These are phyloP conservation scores for Cercis canadensis DNA, from an alignment of 306 rosid species.

Conservation along the genomic window DNA sequence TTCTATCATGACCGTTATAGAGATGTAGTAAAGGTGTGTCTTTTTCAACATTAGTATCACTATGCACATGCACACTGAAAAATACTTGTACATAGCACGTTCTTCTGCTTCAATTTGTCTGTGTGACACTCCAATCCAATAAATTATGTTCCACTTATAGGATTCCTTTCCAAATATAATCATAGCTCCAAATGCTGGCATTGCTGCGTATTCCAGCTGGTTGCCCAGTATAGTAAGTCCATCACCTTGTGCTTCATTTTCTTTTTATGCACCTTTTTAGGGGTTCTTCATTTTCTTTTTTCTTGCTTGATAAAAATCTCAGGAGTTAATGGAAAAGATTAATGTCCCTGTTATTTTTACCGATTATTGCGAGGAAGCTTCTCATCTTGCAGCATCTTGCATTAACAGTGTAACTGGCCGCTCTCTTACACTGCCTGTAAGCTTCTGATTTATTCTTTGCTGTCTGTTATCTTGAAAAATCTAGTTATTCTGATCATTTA, in stretches of 20 bases:
- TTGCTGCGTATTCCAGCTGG: constrained; percentile 95
- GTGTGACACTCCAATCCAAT: constrained; percentile 11
- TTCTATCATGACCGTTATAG: constrained; percentile 78
- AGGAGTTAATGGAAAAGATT: constrained; percentile 70
- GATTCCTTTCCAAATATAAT: constrained; percentile 69
- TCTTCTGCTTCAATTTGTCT: constrained; percentile 20
- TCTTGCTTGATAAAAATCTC: constrained; percentile 33
- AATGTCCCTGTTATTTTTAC: constrained; percentile 72
- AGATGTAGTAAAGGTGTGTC: constrained; percentile 65
- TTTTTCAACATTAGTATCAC: constrained; percentile 5
- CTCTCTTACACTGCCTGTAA: constrained; percentile 66
- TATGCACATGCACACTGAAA: background rate
- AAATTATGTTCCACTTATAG: constrained; percentile 41
- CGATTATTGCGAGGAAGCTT: constrained; percentile 95
- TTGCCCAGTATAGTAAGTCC: constrained; percentile 72
- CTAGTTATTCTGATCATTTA: background rate
- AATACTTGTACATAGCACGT: background rate
- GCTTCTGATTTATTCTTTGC: constrained; percentile 23
- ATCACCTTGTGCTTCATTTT: constrained; percentile 18
- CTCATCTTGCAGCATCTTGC: constrained; percentile 86
- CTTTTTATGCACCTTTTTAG: too few relatives aligned
- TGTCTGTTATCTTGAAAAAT: background rate
- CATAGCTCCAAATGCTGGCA: constrained; percentile 89
- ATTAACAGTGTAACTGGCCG: constrained; percentile 56
- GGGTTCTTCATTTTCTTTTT: constrained; percentile 14